Evolutionary conservation across 768 basidiomycete genomes (phyloP).

Genomic region (Psilocybe sp.): DNA sequence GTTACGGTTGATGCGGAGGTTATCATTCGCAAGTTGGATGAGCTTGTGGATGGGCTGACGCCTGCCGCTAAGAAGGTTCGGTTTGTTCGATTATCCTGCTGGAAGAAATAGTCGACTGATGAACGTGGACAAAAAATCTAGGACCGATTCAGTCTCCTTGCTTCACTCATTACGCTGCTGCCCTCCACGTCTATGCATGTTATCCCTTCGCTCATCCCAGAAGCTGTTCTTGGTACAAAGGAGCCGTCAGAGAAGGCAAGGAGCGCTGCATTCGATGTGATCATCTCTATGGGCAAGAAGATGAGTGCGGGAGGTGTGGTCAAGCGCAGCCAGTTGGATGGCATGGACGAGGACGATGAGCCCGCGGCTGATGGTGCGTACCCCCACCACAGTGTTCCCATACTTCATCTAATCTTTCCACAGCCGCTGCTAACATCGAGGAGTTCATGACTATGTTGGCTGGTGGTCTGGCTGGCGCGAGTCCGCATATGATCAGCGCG

Average conservation of each 20-base stretch:
- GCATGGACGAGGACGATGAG: conserved; percentile 72
- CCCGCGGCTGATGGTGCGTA: conserved; percentile 48
- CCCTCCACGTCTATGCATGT: conserved; percentile 74
- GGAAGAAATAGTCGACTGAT: no score
- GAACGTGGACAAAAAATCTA: no score
- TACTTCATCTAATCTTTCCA: no score
- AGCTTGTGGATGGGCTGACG: conserved; percentile 59
- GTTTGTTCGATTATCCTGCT: no score
- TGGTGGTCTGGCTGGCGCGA: conserved; percentile 89
- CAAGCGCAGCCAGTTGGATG: conserved; percentile 71
- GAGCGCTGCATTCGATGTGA: conserved; percentile 83
- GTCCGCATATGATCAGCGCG: conserved; percentile 98
- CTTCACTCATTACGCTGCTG: conserved; percentile 64
- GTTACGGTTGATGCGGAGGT: conserved; percentile 51
- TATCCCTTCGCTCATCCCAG: conserved; percentile 87
- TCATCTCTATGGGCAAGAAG: conserved; percentile 89
- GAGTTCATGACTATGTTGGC: conserved; percentile 98
- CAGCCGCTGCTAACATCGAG: conserved; percentile 71
- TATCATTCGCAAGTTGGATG: conserved; percentile 65
- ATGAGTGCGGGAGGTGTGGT: conserved; percentile 88
- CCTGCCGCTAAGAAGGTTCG: conserved; percentile 92
- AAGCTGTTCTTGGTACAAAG: conserved; percentile 93
- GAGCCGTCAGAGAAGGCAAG: conserved; percentile 88
- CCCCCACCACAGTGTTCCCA: no score
- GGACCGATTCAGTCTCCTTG: conserved; percentile 82